Evolutionary conservation across 1,139 yeast species (phyloP), one percentile per base, ranked within the genome.

Genomic region (Yamadazyma epiphylla): DNA sequence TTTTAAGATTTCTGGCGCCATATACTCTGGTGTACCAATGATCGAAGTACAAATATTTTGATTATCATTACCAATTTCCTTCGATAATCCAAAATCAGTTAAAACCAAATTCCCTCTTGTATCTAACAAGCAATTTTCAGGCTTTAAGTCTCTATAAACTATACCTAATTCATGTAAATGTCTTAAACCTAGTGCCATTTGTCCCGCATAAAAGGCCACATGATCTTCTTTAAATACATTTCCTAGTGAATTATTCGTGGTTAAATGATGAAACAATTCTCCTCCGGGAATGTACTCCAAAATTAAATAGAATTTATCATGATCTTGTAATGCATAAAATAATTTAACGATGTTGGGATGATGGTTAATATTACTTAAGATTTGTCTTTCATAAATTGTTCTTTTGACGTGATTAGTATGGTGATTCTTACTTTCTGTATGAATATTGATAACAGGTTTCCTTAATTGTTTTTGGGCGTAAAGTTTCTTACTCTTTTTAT

Each of bases 21-120:
- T 59, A 36, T 59, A 58, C 33, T 59, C 63, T 0, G 95, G 95
- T 0, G 96, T 87, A 0, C 96, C 96, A 20, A 87, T 80, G 46
- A 88, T 74, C 2, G 95, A 79, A 39, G 74, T 83, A 55, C 79
- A 83, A n/a, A n/a, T n/a, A n/a, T n/a, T n/a, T 29, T 68, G 60
- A 31, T 53, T 49, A 37, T 60, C 63, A 31, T 35, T 45, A 12
- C 67, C 62, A 2, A 83, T 74, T 12, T 80, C 85, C 49, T 87
- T 87, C 27, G 94, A 83, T 17, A 88, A 64, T 0, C 96, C 96
- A 55, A 88, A 88, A 55, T 88, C 96, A 0, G 96, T 88, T 37
- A 88, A 60, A 2, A 87, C 85, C 37, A 88, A 60, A 50, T 83
- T 85, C 0, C 96, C 96, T 20, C 68, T 64, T 11, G 74, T 65